A percentile compares a stretch with the other conserved stretches of the same genome.
phyloP scores from a whole-genome alignment of 352 stramenopile genomes.

The Bremia lactucae region DNA sequence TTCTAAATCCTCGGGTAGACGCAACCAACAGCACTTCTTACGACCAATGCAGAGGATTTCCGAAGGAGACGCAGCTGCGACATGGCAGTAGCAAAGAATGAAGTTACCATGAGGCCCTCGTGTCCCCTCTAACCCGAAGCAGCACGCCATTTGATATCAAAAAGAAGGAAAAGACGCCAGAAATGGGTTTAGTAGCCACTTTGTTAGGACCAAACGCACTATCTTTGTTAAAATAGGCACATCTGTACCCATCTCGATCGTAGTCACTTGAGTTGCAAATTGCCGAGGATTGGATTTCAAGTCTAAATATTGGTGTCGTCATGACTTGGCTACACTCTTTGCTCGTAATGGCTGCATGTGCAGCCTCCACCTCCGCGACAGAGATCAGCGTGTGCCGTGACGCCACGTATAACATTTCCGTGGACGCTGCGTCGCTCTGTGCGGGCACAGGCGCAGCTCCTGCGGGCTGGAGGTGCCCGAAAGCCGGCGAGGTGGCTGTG shows the following conservation, averaged over 20 bases:
- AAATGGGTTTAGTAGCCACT: too few species aligned
- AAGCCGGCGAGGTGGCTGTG: constrained; percentile 23
- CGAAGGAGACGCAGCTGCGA: background rate
- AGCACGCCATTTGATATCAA: too few species aligned
- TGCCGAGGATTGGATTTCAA: too few species aligned
- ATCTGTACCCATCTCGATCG: too few species aligned
- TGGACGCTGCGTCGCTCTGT: constrained; percentile 14
- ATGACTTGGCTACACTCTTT: too few species aligned
- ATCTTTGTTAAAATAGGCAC: too few species aligned
- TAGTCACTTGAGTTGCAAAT: too few species aligned
- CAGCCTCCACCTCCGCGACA: constrained; percentile 1
- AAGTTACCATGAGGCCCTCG: constrained; percentile 14
- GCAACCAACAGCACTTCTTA: constrained; percentile 37
- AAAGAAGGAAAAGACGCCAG: constrained; percentile 4
- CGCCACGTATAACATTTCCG: constrained; percentile 27
- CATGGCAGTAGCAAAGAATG: constrained; percentile 6
- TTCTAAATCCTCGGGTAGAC: constrained; percentile 41
- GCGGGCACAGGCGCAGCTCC: constrained; percentile 18
- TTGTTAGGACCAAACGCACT: too few species aligned
- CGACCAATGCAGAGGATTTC: constrained; percentile 30
- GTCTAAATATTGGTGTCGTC: too few species aligned
- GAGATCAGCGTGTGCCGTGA: constrained; percentile 36
- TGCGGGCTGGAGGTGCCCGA: constrained; percentile 22
- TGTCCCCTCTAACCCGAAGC: constrained; percentile 22
- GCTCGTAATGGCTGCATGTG: constrained; percentile 5